A percentile compares a stretch with the other conserved stretches of the same genome.
phyloP scores from a whole-genome alignment of 208 protist species.

The Wallacemonas collosoma region DNA sequence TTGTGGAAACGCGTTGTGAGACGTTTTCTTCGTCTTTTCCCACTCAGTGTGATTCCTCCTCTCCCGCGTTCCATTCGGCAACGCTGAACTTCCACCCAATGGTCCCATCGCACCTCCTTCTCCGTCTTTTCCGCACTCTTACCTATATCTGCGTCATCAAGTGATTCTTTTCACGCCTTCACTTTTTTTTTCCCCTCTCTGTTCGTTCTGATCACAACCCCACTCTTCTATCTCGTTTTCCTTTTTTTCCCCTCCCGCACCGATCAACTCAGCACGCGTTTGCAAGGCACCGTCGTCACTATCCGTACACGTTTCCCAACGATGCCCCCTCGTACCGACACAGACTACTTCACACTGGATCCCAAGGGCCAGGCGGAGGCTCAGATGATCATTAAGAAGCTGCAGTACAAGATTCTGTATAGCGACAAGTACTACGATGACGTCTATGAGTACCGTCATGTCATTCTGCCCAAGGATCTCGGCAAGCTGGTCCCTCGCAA shows the following conservation, averaged over 20 bases:
- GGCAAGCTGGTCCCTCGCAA: conserved; percentile 88
- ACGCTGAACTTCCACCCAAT: no score
- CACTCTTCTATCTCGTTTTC: no score
- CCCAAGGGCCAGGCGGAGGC: conserved; percentile 68
- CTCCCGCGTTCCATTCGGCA: no score
- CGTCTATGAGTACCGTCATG: conserved; percentile 97
- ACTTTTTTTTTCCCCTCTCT: conserved; percentile 12
- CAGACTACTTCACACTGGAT: conserved; percentile 88
- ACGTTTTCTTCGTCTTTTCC: no score
- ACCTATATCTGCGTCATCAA: no score
- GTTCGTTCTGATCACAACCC: background rate
- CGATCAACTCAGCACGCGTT: no score
- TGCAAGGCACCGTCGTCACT: conserved; percentile 3
- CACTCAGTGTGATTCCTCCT: no score
- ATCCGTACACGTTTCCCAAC: background rate
- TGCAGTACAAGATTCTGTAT: conserved; percentile 93
- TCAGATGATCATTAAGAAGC: conserved; percentile 75
- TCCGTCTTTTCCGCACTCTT: no score
- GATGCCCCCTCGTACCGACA: conserved; percentile 41
- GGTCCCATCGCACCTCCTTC: no score
- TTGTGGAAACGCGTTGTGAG: no score
- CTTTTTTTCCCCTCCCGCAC: no score
- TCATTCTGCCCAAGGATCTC: conserved; percentile 97
- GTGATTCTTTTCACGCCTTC: background rate
- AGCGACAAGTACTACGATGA: conserved; percentile 97